Evolutionary conservation across 108 stramenopile genomes (phyloP), one percentile per base, ranked within the genome.

Genomic region (Nitzschia palea): DNA sequence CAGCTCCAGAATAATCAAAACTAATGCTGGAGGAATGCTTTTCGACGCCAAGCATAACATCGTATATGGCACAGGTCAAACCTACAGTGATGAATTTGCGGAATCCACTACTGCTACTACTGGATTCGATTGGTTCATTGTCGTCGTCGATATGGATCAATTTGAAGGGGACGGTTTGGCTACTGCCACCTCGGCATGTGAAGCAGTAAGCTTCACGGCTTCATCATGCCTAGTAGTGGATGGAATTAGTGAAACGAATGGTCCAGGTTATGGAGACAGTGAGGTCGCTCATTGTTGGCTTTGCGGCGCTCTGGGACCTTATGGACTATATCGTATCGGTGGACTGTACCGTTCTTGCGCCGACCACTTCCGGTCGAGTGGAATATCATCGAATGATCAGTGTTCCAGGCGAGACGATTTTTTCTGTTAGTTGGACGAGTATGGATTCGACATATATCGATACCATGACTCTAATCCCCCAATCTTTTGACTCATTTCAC

Each of bases 11-110:
- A 29, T 25, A 18, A 40, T 29, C 25, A 52, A 51, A 3, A 50
- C 62, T 0, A 65, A 62, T 25, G 71, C 71, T 28, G 71, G 71
- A 8, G 71, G 71, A 1, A 73, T 73, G 71, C 9, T 35, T 15
- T 73, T 65, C 52, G 71, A 73, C 26, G 17, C 50, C n/a, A 45
- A 37, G 17, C 45, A 53, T 4, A 45, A 73, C 29, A 17, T 42
- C 15, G 25, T 73, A 12, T 73, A 64, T 50, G 12, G 64, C 31
- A 65, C 71, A 9, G 71, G 71, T 4, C 50, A 42, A 2, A 65
- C 63, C 23, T 73, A 71, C n/a, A n/a, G n/a, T n/a, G n/a, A n/a
- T n/a, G n/a, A n/a, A n/a, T n/a, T n/a, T n/a, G n/a, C n/a, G n/a
- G n/a, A n/a, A n/a, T n/a, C n/a, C n/a, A n/a, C n/a, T n/a, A n/a